Evolutionary conservation across 805 yeast genomes (phyloP), one percentile per base, ranked within the genome.

Genomic region (Pichia paraexigua): DNA sequence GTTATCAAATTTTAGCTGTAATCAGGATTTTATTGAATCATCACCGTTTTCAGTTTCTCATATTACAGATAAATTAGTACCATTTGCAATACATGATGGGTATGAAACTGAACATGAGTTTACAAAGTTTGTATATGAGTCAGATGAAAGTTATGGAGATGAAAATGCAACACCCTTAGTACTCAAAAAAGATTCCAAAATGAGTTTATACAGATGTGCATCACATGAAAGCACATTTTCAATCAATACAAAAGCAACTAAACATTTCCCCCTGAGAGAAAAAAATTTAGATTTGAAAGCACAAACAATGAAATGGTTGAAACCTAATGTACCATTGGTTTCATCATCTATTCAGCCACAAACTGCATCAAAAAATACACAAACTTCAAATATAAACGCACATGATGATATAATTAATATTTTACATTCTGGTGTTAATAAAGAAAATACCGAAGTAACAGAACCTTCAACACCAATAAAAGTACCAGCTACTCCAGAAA

Each of bases 141-240:
- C 63, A 13, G 63, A 59, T 41, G 60, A 60, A 12, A 58, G 56
- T 24, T 62, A 57, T 49, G 66, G 65, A 5, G 53, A 51, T n/a
- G 57, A 55, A 50, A 60, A 58, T 17, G 63, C 56, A 3, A 50
- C 58, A 15, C 64, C 66, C 2, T 52, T 63, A n/a, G 9, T 51
- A 3, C 13, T 56, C 1, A 53, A 54, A 24, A 51, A 43, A 30
- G 43, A 51, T n/a, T 53, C 57, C 2, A 47, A 46, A 21, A 41
- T 55, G 24, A 45, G 48, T 13, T 37, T 61, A 35, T 45, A 49
- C 20, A 59, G 53, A 49, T 53, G 61, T 25, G 56, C 50, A 40
- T 67, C 71, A 3, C 63, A 61, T 47, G 69, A 65, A 42, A 64
- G 69, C 48, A 60, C 65, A 1, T 64, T 64, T 43, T 53, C 60